Evolutionary conservation across 23 red algal species (phyloP), one percentile per base, ranked within the genome.

Genomic region (Gracilaria vermiculophylla): DNA sequence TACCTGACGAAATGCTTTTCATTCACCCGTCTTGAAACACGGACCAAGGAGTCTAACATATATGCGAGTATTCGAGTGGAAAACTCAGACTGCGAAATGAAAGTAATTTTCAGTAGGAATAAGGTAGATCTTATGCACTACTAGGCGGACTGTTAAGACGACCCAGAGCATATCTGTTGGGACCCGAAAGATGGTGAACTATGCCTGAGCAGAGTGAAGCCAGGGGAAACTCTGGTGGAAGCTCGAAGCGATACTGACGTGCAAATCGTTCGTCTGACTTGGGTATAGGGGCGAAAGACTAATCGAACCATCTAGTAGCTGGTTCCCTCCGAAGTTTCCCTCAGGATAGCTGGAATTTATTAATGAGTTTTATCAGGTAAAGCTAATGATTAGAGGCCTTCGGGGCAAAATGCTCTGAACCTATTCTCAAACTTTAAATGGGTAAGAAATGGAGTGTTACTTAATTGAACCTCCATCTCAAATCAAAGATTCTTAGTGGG

Each of bases 281-380:
- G 85, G 94, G 86, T 96, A 92, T 96, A 92, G 94, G 86, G 94
- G 94, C 94, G 86, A 96, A 86, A 96, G 86, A 91, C 94, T 92
- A 87, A 92, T 96, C 88, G 94, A 96, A 92, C 94, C 78, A 96
- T 96, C 78, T 92, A 73, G 87, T 91, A 86, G 94, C 94, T 94
- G 75, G 86, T 96, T 91, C 94, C 77, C 88, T 83, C 87, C 94
- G 86, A 92, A 92, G 88, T 84, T 96, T 85, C 78, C 75, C 94
- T 87, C 88, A 92, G 87, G 94, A 96, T 92, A 86, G 94, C 87
- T 29, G 82, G 60, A 82, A 70, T 43, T 80, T 39, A 72, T 77
- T 67, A 79, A 32, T 58, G 23, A 5, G 82, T 81, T 91, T 85
- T 92, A 75, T 62, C 43, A 53, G 71, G 87, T 87, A 92, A 93